Percentiles rank a stretch among this genome's conserved stretches.
Evolutionary conservation across 2,329 filamentous ascomycete species (phyloP).

Genomic region (Neodidymelliopsis sp.): DNA sequence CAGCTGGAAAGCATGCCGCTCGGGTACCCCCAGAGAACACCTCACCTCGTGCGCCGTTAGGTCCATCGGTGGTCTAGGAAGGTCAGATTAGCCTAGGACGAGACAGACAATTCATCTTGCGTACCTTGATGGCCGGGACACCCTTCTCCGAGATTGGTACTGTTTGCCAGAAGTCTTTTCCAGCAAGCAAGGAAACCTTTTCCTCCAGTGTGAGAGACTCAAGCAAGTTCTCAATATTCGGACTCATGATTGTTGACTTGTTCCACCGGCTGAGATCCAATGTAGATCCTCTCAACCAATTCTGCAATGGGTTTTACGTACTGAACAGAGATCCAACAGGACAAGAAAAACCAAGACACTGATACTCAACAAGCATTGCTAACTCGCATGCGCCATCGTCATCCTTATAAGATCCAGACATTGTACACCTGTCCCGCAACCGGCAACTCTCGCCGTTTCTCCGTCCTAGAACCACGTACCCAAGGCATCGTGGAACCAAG

Average conservation of each 20-base stretch:
- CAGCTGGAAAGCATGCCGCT: constrained; percentile 79
- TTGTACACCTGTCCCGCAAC: constrained; percentile 1
- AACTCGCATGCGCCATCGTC: not conserved
- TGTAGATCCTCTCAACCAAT: not conserved
- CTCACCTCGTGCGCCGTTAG: constrained; percentile 70
- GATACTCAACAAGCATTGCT: not conserved
- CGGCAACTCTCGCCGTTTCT: constrained; percentile 25
- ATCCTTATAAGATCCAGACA: constrained; percentile 5
- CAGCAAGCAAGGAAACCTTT: constrained; percentile 45
- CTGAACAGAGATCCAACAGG: not conserved
- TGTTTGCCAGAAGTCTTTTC: constrained; percentile 73
- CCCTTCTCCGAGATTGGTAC: constrained; percentile 65
- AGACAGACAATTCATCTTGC: not conserved
- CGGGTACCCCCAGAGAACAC: constrained; percentile 69
- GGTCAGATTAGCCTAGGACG: constrained; percentile 7
- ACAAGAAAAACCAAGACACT: not conserved
- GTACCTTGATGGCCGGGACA: constrained; percentile 63
- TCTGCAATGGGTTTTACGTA: not conserved
- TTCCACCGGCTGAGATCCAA: not conserved
- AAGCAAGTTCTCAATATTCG: constrained; percentile 39
- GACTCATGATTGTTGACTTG: constrained; percentile 24
- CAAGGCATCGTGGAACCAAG: not conserved
- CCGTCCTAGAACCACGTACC: constrained; percentile 13
- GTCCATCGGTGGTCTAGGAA: constrained; percentile 68
- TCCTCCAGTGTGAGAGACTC: constrained; percentile 45